phyloP scores from a whole-genome alignment of 805 yeast genomes.

The Candida andamanensis region DNA sequence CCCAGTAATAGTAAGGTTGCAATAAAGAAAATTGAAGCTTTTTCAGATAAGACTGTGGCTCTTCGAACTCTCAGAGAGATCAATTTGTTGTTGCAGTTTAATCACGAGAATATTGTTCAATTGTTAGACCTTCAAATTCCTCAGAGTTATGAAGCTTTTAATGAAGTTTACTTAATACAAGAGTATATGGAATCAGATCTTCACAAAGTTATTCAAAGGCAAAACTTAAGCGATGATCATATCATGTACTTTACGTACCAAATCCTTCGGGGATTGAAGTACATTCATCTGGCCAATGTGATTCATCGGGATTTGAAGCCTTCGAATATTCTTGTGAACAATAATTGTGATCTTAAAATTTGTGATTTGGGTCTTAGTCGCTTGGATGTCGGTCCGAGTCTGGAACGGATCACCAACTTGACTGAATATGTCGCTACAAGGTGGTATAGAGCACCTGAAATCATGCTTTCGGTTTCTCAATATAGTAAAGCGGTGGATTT shows the following conservation, averaged over 20 bases:
- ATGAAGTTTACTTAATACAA: constrained; percentile 71
- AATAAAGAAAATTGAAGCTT: constrained; percentile 72
- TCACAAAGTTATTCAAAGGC: constrained; percentile 57
- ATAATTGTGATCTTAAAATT: constrained; percentile 68
- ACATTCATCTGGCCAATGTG: constrained; percentile 67
- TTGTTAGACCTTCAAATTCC: constrained; percentile 67
- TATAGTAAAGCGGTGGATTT: constrained; percentile 74
- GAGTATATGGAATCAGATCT: constrained; percentile 76
- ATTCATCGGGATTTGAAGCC: constrained; percentile 78
- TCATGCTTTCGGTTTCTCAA: constrained; percentile 68
- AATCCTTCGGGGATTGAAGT: constrained; percentile 62
- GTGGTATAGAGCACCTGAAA: constrained; percentile 84
- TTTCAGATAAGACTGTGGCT: constrained; percentile 59
- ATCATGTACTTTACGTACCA: constrained; percentile 69
- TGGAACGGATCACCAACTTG: constrained; percentile 29
- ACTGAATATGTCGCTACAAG: constrained; percentile 83
- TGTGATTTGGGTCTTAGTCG: constrained; percentile 79
- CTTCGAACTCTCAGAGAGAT: constrained; percentile 69
- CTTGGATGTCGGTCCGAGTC: constrained; percentile 18
- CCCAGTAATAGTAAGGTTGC: constrained; percentile 64
- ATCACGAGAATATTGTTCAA: constrained; percentile 67
- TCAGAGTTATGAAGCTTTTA: constrained; percentile 48
- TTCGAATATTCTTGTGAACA: constrained; percentile 60
- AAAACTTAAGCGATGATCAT: constrained; percentile 54
- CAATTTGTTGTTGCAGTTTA: constrained; percentile 56